phyloP scores from a whole-genome alignment of 805 yeast genomes.

The Pichia membranifaciens region DNA sequence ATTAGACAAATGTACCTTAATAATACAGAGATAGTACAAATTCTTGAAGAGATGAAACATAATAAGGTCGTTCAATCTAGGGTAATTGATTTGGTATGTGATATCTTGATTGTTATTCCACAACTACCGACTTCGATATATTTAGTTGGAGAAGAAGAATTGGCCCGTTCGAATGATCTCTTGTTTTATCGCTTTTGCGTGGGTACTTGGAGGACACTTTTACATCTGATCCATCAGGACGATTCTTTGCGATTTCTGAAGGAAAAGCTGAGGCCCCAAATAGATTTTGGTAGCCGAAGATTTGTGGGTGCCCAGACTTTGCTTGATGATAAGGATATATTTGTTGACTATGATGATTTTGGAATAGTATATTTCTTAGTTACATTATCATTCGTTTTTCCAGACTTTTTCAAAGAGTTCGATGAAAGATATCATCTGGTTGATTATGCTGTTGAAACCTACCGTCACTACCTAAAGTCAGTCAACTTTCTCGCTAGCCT shows the following conservation, averaged over 20 bases:
- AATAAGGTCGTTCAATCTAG: conserved; percentile 26
- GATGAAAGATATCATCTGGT: conserved; percentile 23
- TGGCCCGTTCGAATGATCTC: conserved; percentile 25
- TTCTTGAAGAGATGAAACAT: conserved; percentile 20
- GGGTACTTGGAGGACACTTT: conserved; percentile 27
- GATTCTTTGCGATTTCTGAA: conserved; percentile 11
- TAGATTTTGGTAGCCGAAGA: conserved; percentile 20
- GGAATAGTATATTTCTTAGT: conserved; percentile 7
- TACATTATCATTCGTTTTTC: conserved; percentile 7
- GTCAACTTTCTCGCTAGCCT: conserved; percentile 23
- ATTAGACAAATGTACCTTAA: conserved; percentile 27
- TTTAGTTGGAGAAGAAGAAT: conserved; percentile 19
- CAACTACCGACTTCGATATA: conserved; percentile 24
- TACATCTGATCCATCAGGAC: conserved; percentile 9
- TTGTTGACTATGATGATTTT: conserved; percentile 7
- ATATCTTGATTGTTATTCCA: conserved; percentile 23
- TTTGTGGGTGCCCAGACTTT: conserved; percentile 19
- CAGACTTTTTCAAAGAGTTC: conserved; percentile 19
- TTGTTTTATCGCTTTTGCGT: conserved; percentile 26
- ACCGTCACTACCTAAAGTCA: conserved; percentile 15
- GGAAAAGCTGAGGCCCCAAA: conserved; percentile 18
- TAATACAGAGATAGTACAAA: conserved; percentile 18
- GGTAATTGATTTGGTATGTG: conserved; percentile 28
- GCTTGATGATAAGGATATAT: conserved; percentile 1
- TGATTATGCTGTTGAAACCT: conserved; percentile 15